Evolutionary conservation across 2,329 filamentous ascomycete genomes (phyloP).

Genomic region (Trichophyton benhamiae): DNA sequence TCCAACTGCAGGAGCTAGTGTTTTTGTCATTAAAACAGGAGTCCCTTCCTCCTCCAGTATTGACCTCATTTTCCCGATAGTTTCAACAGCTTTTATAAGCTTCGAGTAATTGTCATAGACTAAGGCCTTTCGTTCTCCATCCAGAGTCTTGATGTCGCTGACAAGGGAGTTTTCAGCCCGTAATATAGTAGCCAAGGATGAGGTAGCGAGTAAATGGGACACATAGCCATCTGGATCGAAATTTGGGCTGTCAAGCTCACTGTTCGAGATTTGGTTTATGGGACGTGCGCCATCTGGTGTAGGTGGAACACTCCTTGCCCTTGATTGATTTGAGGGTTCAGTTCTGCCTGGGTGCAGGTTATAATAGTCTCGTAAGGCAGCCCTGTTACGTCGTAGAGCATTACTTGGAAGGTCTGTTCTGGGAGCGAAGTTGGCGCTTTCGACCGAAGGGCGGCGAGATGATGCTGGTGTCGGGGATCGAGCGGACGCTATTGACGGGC

Average conservation of each 20-base stretch:
- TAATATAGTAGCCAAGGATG: slow-evolving; percentile 32
- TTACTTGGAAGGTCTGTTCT: slow-evolving; percentile 27
- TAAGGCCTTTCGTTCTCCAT: slow-evolving; percentile 90
- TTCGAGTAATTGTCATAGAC: slow-evolving; percentile 99
- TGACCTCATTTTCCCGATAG: slow-evolving; percentile 59
- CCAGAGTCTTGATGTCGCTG: slow-evolving; percentile 70
- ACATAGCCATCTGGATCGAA: slow-evolving; percentile 58
- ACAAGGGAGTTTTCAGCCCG: slow-evolving; percentile 36
- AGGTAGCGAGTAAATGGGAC: slow-evolving; percentile 29
- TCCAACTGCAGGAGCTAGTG: slow-evolving; percentile 30
- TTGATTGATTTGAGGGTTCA: slow-evolving; percentile 22
- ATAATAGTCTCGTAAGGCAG: slow-evolving; percentile 88
- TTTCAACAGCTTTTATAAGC: slow-evolving; percentile 90
- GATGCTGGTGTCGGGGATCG: slow-evolving; percentile 55
- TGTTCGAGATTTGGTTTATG: slow-evolving; percentile 20
- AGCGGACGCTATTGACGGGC: slow-evolving; percentile 46
- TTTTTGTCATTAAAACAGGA: slow-evolving; percentile 37
- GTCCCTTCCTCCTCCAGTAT: slow-evolving; percentile 37
- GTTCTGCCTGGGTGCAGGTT: slow-evolving; percentile 52
- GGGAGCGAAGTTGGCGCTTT: slow-evolving; percentile 38
- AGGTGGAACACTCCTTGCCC: slow-evolving; percentile 27
- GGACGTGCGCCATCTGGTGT: slow-evolving; percentile 31
- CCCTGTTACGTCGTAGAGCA: slow-evolving; percentile 54
- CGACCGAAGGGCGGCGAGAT: slow-evolving; percentile 63
- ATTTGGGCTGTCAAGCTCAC: slow-evolving; percentile 58